Evolutionary conservation across 768 basidiomycete species (phyloP), one percentile per base, ranked within the genome.

Genomic region (Gloeopeniophorella convolvens): DNA sequence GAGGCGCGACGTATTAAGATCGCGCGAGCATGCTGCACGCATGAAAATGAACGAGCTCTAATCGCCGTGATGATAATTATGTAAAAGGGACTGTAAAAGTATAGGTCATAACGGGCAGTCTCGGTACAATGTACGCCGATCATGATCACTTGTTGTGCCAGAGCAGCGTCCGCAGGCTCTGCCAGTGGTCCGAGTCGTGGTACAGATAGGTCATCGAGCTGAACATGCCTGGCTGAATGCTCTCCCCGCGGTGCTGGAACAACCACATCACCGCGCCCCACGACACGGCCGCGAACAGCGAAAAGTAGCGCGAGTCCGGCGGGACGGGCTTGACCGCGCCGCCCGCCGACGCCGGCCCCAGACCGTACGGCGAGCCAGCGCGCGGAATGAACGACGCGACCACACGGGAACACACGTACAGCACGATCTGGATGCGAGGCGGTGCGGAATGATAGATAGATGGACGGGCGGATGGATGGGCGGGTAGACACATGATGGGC

Each of bases 231-330:
- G 91, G 89, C 61, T 98, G 93, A 53, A 99, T 81, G n/a, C 83
- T 83, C 69, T 97, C 85, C 42, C 88, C 82, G 18, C 80, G 75
- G 66, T 96, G 75, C 61, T 83, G 76, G 77, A 94, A 98, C 54
- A 96, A 70, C 79, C 86, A 99, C 95, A 99, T 97, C 39, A 97
- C 94, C 7, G 85, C 77, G 36, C 91, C 96, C 96, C 96, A 98
- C 27, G 84, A 78, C 12, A 97, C 58, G 0, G 93, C 89, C 3
- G 93, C 88, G 54, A 94, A 92, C 37, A 88, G 62, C 1, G 86
- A 80, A 68, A 98, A 99, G 64, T 89, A 84, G 12, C 78, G 72
- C 15, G 89, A 72, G 62, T 95, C 79, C 3, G 94, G 93, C 6
- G 94, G 92, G 30, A 90, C 66, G 3, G 93, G 88, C 61, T 76